phyloP scores from a whole-genome alignment of 192 early-diverging fungal genomes.

The Coemansia sp. region DNA sequence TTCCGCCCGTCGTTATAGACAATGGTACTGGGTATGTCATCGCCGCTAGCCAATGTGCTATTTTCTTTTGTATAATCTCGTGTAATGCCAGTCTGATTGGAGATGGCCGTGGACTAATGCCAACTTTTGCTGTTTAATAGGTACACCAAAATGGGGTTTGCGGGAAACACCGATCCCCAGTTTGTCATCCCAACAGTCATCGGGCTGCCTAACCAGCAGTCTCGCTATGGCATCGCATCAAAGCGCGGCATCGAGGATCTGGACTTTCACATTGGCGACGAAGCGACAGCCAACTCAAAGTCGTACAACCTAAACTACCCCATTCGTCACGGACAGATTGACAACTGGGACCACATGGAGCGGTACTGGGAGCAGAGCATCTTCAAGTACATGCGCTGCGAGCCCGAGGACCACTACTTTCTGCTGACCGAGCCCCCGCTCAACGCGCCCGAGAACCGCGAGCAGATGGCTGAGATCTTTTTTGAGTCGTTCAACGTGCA shows the following conservation, averaged over 20 bases:
- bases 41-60: background rate
- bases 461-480: constrained; percentile 98
- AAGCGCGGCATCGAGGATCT: constrained; percentile 98
- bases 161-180: constrained; percentile 94
- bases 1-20: constrained; percentile 90
- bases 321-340: constrained; percentile 96
- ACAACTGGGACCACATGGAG: constrained; percentile 99
- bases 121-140: constrained; percentile 43
- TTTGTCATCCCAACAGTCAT: constrained; percentile 97
- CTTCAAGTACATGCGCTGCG: constrained; percentile 97
- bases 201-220: constrained; percentile 56
- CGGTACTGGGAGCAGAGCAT: constrained; percentile 98
- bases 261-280: constrained; percentile 96
- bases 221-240: constrained; percentile 74
- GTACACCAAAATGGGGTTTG: constrained; percentile 97
- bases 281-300: constrained; percentile 86
- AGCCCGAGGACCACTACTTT: constrained; percentile 98
- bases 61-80: background rate
- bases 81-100: background rate
- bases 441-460: constrained; percentile 97
- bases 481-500: constrained; percentile 99
- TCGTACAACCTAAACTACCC: constrained; percentile 88
- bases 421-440: constrained; percentile 96
- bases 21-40: constrained; percentile 90
- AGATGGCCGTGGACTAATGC: constrained; percentile 14